phyloP scores from a whole-genome alignment of 148 eudicot species.

The Persicaria maculosa region DNA sequence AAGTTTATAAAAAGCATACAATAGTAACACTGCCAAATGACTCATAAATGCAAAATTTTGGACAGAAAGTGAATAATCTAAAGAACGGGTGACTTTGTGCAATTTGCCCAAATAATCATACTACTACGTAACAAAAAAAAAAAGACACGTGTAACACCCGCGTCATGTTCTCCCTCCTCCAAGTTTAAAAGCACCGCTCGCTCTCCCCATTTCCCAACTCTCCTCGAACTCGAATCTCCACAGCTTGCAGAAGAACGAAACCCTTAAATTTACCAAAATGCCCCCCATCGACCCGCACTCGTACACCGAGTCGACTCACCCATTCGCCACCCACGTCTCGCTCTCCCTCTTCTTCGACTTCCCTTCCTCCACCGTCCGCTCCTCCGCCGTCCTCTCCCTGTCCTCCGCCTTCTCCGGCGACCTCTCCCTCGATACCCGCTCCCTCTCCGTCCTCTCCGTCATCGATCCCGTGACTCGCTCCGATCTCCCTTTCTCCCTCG shows the following conservation, averaged over 20 bases:
- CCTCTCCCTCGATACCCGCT: slow-evolving; percentile 33
- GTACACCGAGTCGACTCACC: slow-evolving; percentile 27
- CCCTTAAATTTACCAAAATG: slow-evolving; percentile 19
- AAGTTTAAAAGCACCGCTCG: neutral
- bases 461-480: slow-evolving; percentile 18
- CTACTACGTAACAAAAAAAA: neutral
- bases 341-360: slow-evolving; percentile 41
- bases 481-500: slow-evolving; percentile 27
- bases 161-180: slow-evolving; percentile 7
- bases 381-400: slow-evolving; percentile 33
- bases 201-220: neutral
- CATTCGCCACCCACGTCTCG: slow-evolving; percentile 34
- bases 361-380: slow-evolving; percentile 26
- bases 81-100: too few species aligned
- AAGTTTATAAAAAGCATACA: too few species aligned
- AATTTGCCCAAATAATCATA: too few species aligned
- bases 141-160: neutral
- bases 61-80: too few species aligned
- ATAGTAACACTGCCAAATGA: too few species aligned
- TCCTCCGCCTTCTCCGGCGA: slow-evolving; percentile 29
- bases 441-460: slow-evolving; percentile 25
- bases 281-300: slow-evolving; percentile 39
- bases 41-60: too few species aligned
- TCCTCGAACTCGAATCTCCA: neutral
- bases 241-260: neutral